phyloP scores from a whole-genome alignment of 192 early-diverging fungal species.

The Coemansia sp. region DNA sequence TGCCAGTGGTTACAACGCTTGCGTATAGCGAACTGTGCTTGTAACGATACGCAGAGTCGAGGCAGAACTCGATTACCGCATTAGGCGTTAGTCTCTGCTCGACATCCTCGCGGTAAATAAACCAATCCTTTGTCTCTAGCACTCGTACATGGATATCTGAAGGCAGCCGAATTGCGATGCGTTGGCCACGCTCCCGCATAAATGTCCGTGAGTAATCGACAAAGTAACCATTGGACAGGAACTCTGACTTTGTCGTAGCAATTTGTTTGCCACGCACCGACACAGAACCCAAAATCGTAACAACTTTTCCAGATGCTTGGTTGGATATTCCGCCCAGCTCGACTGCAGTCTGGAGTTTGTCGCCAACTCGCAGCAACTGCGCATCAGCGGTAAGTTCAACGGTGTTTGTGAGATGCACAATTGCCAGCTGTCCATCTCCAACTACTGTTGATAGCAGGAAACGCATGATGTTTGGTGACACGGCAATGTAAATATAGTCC shows the following conservation, averaged over 20 bases:
- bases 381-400: constrained; percentile 67
- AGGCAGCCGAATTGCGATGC: constrained; percentile 63
- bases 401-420: constrained; percentile 86
- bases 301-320: constrained; percentile 76
- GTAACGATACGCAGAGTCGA: constrained; percentile 70
- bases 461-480: constrained; percentile 72
- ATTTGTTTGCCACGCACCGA: not conserved
- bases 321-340: constrained; percentile 75
- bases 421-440: constrained; percentile 78
- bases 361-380: constrained; percentile 65
- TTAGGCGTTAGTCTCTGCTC: constrained; percentile 51
- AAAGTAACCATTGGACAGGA: constrained; percentile 77
- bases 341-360: constrained; percentile 68
- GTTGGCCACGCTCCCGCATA: constrained; percentile 63
- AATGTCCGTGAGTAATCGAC: constrained; percentile 75
- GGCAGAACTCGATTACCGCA: constrained; percentile 71
- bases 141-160: constrained; percentile 72
- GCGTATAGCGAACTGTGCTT: constrained; percentile 60
- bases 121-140: constrained; percentile 82
- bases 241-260: constrained; percentile 60
- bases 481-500: constrained; percentile 85
- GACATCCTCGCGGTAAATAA: constrained; percentile 39
- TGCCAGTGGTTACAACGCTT: constrained; percentile 70
- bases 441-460: constrained; percentile 80
- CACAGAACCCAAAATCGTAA: constrained; percentile 25